phyloP scores from a whole-genome alignment of 345 rosid species.

The Populus alba region DNA sequence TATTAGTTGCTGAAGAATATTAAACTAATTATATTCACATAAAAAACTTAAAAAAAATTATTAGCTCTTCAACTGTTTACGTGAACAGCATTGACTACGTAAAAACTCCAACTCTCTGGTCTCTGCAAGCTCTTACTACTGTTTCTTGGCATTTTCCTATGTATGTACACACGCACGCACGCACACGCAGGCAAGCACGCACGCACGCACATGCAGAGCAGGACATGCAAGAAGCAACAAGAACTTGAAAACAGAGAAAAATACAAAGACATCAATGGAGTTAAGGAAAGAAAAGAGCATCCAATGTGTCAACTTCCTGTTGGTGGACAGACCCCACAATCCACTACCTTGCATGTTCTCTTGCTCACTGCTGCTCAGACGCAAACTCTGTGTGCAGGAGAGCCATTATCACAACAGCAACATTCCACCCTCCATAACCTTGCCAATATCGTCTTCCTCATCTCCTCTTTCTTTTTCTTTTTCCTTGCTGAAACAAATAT shows the following conservation, averaged over 20 bases:
- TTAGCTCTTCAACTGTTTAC: no score
- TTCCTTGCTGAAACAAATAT: no score
- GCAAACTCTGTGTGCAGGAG: not conserved
- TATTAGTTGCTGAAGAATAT: no score
- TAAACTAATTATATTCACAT: no score
- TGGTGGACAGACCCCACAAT: conserved; percentile 13
- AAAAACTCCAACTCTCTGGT: no score
- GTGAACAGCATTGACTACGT: no score
- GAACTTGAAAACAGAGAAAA: not conserved
- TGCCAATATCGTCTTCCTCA: not conserved
- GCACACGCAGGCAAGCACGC: no score
- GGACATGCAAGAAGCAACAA: not conserved
- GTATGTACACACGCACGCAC: no score
- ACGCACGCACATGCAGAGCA: not conserved
- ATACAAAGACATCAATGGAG: not conserved
- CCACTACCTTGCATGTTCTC: not conserved
- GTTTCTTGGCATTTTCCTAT: not conserved
- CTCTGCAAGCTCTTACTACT: no score
- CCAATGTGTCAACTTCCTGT: not conserved
- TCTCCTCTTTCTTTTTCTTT: not conserved
- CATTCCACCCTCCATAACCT: not conserved
- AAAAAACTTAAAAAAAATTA: no score
- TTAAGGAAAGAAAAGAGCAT: not conserved
- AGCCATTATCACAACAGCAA: conserved; percentile 4
- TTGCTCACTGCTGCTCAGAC: not conserved